Conservation (phyloP, 2,329 filamentous ascomycete genomes). For the Nigrospora osmanthi region DNA sequence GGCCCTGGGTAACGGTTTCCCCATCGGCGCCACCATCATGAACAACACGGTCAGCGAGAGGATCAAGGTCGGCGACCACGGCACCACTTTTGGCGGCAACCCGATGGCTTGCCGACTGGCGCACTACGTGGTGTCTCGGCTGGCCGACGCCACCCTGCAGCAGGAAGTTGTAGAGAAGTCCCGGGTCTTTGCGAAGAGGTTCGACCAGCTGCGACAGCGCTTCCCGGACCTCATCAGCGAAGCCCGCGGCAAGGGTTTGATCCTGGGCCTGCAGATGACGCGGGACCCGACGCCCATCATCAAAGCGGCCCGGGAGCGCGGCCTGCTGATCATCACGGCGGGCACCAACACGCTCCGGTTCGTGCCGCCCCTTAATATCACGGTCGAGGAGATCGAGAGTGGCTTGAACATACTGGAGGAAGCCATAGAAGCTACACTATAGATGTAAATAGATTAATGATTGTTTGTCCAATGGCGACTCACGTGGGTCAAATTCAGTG, state of each 20-base stretch:
- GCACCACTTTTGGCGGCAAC: conserved; percentile 91
- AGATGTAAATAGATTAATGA: neutral
- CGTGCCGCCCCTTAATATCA: conserved; percentile 79
- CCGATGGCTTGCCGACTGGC: conserved; percentile 78
- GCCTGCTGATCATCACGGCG: conserved; percentile 83
- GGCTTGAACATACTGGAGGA: conserved; percentile 71
- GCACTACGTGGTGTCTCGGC: conserved; percentile 73
- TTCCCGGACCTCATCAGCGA: conserved; percentile 69
- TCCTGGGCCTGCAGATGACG: conserved; percentile 77
- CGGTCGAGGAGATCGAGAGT: conserved; percentile 69
- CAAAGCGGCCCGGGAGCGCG: conserved; percentile 78
- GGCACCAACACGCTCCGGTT: conserved; percentile 90
- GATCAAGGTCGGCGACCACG: conserved; percentile 69
- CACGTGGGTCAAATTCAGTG: too few relatives aligned
- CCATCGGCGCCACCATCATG: conserved; percentile 74
- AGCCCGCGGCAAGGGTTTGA: conserved; percentile 74
- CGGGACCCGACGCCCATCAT: conserved; percentile 68
- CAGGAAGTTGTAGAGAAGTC: conserved; percentile 60
- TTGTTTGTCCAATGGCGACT: too few relatives aligned
- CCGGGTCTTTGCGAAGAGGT: conserved; percentile 37
- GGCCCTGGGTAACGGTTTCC: conserved; percentile 92
- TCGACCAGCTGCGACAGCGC: conserved; percentile 35
- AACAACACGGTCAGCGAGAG: conserved; percentile 57
- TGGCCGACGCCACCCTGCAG: conserved; percentile 66
- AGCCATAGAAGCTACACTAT: conserved; percentile 40